Conservation (phyloP, 345 rosid genomes). For the Citrus glauca region DNA sequence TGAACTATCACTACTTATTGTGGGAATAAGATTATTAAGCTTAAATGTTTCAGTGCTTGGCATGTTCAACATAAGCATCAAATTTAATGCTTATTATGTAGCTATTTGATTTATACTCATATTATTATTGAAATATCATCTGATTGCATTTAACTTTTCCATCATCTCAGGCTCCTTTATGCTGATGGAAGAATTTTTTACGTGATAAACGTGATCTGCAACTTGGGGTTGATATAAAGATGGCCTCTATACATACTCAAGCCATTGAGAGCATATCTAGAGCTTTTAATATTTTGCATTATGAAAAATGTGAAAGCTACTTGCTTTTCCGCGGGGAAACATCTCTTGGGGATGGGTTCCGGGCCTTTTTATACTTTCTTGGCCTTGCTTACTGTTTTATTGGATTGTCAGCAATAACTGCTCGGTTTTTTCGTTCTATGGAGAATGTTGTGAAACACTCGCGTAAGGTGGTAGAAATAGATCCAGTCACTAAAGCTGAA, state of each 20-base stretch:
- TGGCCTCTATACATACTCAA: slow-evolving; percentile 34
- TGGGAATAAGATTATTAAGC: background rate
- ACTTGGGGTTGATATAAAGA: slow-evolving; percentile 19
- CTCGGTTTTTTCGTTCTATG: slow-evolving; percentile 80
- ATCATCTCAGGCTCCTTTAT: slow-evolving; percentile 19
- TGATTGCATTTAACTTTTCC: slow-evolving; percentile 9
- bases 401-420: slow-evolving; percentile 84
- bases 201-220: slow-evolving; percentile 14
- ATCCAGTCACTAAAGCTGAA: slow-evolving; percentile 51
- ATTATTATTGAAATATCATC: background rate
- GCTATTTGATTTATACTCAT: background rate
- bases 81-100: background rate
- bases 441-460: slow-evolving; percentile 91
- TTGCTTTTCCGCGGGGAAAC: slow-evolving; percentile 57
- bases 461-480: slow-evolving; percentile 61
- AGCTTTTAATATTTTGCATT: slow-evolving; percentile 21
- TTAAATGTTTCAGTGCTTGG: background rate
- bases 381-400: slow-evolving; percentile 84
- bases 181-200: slow-evolving; percentile 15
- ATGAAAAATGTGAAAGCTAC: slow-evolving; percentile 51
- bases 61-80: background rate
- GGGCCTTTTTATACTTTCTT: slow-evolving; percentile 55
- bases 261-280: slow-evolving; percentile 15
- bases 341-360: slow-evolving; percentile 35
- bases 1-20: background rate